Base-by-base conservation (phyloP, 495 filamentous ascomycete genomes). In the Ascodesmis nigricans region DNA sequence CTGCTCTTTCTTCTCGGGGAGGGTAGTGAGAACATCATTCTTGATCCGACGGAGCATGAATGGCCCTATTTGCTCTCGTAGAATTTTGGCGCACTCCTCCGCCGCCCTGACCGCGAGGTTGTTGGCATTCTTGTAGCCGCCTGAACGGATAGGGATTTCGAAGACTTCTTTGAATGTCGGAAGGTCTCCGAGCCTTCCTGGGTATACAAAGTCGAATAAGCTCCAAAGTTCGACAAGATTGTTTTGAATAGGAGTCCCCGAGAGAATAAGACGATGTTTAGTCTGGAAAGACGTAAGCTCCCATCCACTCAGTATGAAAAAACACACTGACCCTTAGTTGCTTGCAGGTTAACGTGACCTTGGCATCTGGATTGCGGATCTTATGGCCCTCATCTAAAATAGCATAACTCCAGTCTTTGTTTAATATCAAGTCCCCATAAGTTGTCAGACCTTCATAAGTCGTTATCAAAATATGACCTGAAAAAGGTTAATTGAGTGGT, bases 311-410 rank as follows among this genome's bases (percentile, higher is more conserved):
- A 13, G 10, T 18, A 23, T 4, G 27, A n/a, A 22, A 21, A 11
- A 13, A 15, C 21, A 27, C 17, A 21, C 19, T 27, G 22, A 49
- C 47, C 36, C 42, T 45, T 4, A 97, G 61, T 46, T 90, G 77
- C 50, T 95, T 95, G 63, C 78, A 91, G 45, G 78, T 74, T 30
- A 92, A 75, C 0, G 87, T 91, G 36, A 93, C 82, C 0, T 69
- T 71, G 3, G 83, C 77, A 47, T 95, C 82, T 1, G 87, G 87
- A 48, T 95, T 95, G 14, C 83, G 71, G 41, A 97, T 97, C 55
- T 91, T 92, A 55, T 97, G 87, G 6, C 87, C 87, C 61, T 97
- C 87, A 33, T 97, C 87, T 2, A 97, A 68, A 11, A 95, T 76
- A 20, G 80, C 87, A 56, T 82, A 91, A 3, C 73, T 74, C 87